These are phyloP conservation scores for Echinochloa phyllopogon DNA, from an alignment of 176 grass and related monocot species.

Conservation along the genomic window DNA sequence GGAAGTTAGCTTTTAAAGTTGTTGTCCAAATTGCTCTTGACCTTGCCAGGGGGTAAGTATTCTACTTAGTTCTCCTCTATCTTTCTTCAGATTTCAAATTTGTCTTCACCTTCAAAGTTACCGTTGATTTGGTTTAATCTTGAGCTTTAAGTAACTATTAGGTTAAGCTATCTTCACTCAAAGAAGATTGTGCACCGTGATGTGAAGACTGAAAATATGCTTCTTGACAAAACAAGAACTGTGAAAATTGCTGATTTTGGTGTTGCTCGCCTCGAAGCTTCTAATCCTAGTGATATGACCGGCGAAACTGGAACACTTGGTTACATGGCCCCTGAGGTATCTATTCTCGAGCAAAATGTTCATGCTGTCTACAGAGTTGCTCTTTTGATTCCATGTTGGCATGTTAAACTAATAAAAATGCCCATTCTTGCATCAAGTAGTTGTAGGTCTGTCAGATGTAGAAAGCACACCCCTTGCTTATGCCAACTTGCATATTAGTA, in stretches of 20 bases:
- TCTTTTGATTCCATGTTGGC: background rate
- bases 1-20: constrained; percentile 89
- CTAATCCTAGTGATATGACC: constrained; percentile 92
- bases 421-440: background rate
- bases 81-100: background rate
- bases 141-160: constrained; percentile 20
- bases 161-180: constrained; percentile 94
- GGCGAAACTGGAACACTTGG: constrained; percentile 97
- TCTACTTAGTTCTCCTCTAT: background rate
- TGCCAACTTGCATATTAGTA: background rate
- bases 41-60: constrained; percentile 81
- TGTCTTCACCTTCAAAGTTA: background rate
- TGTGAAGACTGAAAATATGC: constrained; percentile 98
- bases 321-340: constrained; percentile 99
- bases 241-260: constrained; percentile 98
- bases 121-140: background rate
- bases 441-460: background rate
- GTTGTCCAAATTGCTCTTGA: constrained; percentile 91
- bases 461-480: background rate
- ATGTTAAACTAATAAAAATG: background rate
- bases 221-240: constrained; percentile 87
- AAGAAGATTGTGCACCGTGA: constrained; percentile 95
- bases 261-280: constrained; percentile 86
- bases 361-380: background rate
- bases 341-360: background rate